A percentile compares a stretch with the other conserved stretches of the same genome.
Conservation (phyloP, 345 rosid species). For the Cardiospermum halicacabum region DNA sequence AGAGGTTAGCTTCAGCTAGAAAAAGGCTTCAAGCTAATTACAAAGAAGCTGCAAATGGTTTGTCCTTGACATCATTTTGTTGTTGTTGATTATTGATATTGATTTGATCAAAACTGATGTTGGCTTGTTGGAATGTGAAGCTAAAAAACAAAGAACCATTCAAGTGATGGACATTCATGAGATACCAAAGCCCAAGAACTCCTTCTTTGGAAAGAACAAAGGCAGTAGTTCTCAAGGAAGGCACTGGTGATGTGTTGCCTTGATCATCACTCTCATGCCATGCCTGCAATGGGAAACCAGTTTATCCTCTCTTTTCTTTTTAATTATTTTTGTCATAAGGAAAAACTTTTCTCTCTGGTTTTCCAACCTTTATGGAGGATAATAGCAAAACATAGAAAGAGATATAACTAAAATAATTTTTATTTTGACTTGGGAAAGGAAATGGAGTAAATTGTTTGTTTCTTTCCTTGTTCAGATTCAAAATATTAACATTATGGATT, state of each 20-base stretch:
- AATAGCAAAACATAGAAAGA: neutral
- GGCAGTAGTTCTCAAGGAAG: slow-evolving; percentile 85
- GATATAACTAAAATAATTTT: neutral
- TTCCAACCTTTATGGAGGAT: slow-evolving; percentile 10
- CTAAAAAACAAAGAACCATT: slow-evolving; percentile 96
- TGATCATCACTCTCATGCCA: neutral
- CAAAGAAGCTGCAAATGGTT: slow-evolving; percentile 92
- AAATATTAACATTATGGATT: neutral
- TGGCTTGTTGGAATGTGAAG: slow-evolving; percentile 44
- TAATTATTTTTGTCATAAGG: slow-evolving; percentile 9
- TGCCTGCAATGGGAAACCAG: slow-evolving; percentile 1
- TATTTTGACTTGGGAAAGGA: neutral
- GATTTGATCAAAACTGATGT: neutral
- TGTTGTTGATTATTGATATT: neutral
- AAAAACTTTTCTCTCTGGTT: slow-evolving; percentile 6
- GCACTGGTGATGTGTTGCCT: slow-evolving; percentile 66
- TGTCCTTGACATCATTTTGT: slow-evolving; percentile 2
- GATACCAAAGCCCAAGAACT: slow-evolving; percentile 90
- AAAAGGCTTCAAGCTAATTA: slow-evolving; percentile 88
- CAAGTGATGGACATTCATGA: slow-evolving; percentile 99
- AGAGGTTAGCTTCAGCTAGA: slow-evolving; percentile 61
- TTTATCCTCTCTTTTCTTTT: slow-evolving; percentile 6
- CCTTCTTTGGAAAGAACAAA: slow-evolving; percentile 82
- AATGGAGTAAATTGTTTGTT: neutral
- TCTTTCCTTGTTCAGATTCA: neutral